Base-by-base conservation (phyloP, 2,329 filamentous ascomycete species). In the Ceratocystis huliohia region DNA sequence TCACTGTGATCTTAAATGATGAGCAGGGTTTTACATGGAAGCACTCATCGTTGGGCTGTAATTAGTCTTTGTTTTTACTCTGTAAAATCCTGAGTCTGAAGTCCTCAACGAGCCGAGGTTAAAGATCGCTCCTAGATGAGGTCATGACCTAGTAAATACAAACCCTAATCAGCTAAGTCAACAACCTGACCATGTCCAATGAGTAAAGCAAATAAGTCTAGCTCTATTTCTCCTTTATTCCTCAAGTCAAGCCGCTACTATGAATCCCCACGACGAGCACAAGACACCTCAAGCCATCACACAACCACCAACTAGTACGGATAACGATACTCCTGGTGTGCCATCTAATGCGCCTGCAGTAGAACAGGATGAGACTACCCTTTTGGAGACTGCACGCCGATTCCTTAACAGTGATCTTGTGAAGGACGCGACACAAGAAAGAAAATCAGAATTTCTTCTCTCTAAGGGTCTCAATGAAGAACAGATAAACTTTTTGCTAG, bases 381-480 rank as follows among this genome's bases (percentile, higher is more conserved):
- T 72, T 44, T 71, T 78, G 45, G 84, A 90, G 17, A 84, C 91
- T 72, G 91, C 91, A 33, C 81, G 82, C 56, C 83, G 80, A 65
- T 96, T 96, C 73, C 81, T 96, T 3, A 79, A 88, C 63, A 87
- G 95, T 68, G 84, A 88, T 6, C 79, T 81, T 22, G 88, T 96
- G 67, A 84, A 82, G 67, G 78, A 87, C 74, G 84, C 87, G 44
- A 80, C 87, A 0, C 80, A 81, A 57, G 87, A 89, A 66, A 86
- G 85, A 75, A 96, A 96, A 77, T 78, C 82, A 22, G 82, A 83
- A 6, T 96, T 96, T 71, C 77, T 96, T 1, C 81, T 86, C 72
- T 84, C 83, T 63, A 96, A 96, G 74, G 89, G 89, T 2, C 77
- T 96, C 6, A 77, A 76, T 2, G 77, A 82, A 3, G 79, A 81